Base-by-base conservation (phyloP, 495 filamentous ascomycete species). In the Trichoderma virens region DNA sequence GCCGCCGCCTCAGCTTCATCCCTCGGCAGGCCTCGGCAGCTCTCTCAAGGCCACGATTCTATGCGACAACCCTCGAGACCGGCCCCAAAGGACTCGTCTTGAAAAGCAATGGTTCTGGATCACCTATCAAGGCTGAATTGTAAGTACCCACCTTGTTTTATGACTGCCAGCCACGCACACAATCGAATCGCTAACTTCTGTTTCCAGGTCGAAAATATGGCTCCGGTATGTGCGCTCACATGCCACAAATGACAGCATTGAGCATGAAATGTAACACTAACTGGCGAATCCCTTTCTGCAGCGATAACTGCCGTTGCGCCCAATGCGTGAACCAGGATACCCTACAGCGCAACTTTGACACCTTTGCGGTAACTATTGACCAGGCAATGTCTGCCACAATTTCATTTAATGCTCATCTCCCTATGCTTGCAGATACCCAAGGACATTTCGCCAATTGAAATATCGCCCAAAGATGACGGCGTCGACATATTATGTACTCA, bases 231-330 rank as follows among this genome's bases (percentile, higher is more conserved):
- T 64, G 16, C 18, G 25, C 25, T 30, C 35, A 63, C 59, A 38
- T 25, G 51, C 31, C n/a, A n/a, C 54, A 3, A 30, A 59, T 35
- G 32, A 56, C 30, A 32, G 34, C 18, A 27, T 14, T n/a, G 8
- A 47, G 43, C 43, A 47, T 47, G 43, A 41, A 51, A 18, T 27
- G 51, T 59, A 61, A 31, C 47, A 31, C 39, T 67, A 66, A 61
- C 69, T 35, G 14, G 11, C 51, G 51, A 56, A 56, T 56, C 25
- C 6, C 23, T 27, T 66, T 64, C 32, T 25, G 34, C 65, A 93
- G 92, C 68, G 92, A 96, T 63, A 90, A 92, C 69, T 96, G 92
- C 70, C 89, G 86, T 60, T 96, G 92, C 70, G 64, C 71, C 0
- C 71, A 77, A 60, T 97, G 92, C 72, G 79, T 91, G 11, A 86